phyloP scores from a whole-genome alignment of 805 yeast species.

The Metschnikowia reukaufii region DNA sequence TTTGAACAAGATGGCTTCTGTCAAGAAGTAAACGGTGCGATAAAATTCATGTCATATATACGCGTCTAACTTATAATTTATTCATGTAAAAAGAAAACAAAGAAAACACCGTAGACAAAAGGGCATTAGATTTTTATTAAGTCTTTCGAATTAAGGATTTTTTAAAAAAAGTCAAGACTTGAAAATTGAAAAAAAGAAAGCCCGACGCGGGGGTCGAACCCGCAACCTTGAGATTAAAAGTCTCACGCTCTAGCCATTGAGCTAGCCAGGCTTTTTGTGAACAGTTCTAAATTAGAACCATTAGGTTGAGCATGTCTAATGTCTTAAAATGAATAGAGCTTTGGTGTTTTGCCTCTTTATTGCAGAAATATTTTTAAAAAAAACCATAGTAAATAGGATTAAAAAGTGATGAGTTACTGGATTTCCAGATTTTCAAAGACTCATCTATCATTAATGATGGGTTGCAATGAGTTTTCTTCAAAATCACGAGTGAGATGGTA shows the following conservation, averaged over 20 bases:
- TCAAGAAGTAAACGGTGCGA: conserved; percentile 7
- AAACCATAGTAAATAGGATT: too few relatives aligned
- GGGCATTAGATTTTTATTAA: neutral
- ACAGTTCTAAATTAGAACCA: neutral
- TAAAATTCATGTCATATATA: conserved; percentile 9
- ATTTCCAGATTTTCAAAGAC: too few relatives aligned
- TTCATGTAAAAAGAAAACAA: conserved; percentile 6
- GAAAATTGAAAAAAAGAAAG: conserved; percentile 13
- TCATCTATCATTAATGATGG: too few relatives aligned
- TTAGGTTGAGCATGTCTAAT: too few relatives aligned
- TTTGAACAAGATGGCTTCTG: conserved; percentile 85
- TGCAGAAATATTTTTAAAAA: too few relatives aligned
- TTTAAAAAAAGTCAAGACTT: too few relatives aligned
- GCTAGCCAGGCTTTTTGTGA: conserved; percentile 23
- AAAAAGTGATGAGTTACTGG: too few relatives aligned
- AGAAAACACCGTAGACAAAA: neutral
- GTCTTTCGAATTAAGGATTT: neutral
- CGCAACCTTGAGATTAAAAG: conserved; percentile 28
- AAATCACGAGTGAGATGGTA: too few relatives aligned
- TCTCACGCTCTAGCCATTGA: conserved; percentile 28
- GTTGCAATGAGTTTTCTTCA: too few relatives aligned
- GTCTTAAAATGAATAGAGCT: too few relatives aligned
- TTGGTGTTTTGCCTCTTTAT: too few relatives aligned
- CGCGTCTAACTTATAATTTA: conserved; percentile 12
- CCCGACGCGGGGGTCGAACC: conserved; percentile 30